phyloP scores from a whole-genome alignment of 208 protist species.

The Acanthamoeba royreba region DNA sequence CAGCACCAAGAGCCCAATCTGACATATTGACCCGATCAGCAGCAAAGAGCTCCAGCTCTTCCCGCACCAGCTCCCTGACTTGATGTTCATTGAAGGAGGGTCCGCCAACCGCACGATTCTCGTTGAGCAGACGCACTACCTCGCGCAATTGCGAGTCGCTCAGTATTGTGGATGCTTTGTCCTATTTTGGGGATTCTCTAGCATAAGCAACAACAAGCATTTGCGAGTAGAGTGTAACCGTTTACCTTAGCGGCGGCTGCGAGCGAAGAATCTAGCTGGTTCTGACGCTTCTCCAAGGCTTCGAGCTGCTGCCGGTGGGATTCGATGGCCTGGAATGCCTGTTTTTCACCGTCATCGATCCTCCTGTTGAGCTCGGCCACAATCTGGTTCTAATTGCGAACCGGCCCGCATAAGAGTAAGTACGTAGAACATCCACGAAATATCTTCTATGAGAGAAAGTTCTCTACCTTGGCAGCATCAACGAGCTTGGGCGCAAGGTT shows the following conservation, averaged over 20 bases:
- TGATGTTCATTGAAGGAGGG: background rate
- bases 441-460: background rate
- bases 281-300: background rate
- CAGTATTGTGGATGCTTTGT: background rate
- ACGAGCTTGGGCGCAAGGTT: background rate
- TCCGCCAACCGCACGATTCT: background rate
- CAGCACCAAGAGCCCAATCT: background rate
- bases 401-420: background rate
- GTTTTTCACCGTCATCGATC: background rate
- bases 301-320: background rate
- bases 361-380: background rate
- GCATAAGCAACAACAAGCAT: background rate
- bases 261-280: background rate
- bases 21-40: slow-evolving; percentile 39
- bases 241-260: background rate
- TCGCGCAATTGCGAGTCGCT: background rate
- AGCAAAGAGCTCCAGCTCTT: slow-evolving; percentile 9
- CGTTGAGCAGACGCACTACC: background rate
- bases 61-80: background rate
- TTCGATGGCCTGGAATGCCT: background rate
- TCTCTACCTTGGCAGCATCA: background rate
- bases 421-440: background rate
- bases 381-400: background rate
- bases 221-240: background rate
- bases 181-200: background rate